Evolutionary conservation across 768 basidiomycete genomes (phyloP).

Genomic region (Hygrocybe coccinea): DNA sequence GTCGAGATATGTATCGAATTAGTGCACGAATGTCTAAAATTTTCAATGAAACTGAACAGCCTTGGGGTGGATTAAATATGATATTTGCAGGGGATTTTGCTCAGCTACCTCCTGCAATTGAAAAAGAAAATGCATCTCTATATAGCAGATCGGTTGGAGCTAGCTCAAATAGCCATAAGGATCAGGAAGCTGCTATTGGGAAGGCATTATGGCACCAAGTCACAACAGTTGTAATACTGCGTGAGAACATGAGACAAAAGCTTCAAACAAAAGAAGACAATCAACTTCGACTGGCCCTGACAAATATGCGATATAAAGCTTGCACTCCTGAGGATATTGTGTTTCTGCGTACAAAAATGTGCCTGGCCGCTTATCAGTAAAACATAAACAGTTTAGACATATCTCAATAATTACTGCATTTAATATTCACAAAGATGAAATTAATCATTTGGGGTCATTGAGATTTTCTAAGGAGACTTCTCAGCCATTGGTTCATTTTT

Average conservation of each 20-base stretch:
- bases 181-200: slow-evolving; percentile 20
- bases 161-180: background rate
- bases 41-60: slow-evolving; percentile 9
- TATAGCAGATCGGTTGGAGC: slow-evolving; percentile 11
- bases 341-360: slow-evolving; percentile 25
- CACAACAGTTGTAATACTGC: slow-evolving; percentile 29
- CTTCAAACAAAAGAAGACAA: slow-evolving; percentile 11
- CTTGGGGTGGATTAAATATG: slow-evolving; percentile 36
- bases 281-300: slow-evolving; percentile 15
- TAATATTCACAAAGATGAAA: slow-evolving; percentile 35
- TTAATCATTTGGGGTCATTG: slow-evolving; percentile 30
- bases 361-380: slow-evolving; percentile 9
- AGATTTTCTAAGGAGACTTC: slow-evolving; percentile 35
- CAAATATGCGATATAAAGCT: slow-evolving; percentile 28
- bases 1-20: slow-evolving; percentile 29
- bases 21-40: slow-evolving; percentile 22
- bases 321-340: slow-evolving; percentile 37
- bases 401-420: slow-evolving; percentile 36
- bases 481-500: slow-evolving; percentile 18
- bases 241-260: slow-evolving; percentile 31
- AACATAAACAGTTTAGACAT: slow-evolving; percentile 24
- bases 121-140: slow-evolving; percentile 12
- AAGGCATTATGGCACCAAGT: slow-evolving; percentile 31
- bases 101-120: slow-evolving; percentile 18
- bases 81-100: slow-evolving; percentile 40